Evolutionary conservation across 345 rosid genomes (phyloP).

Genomic region (Salix udensis): DNA sequence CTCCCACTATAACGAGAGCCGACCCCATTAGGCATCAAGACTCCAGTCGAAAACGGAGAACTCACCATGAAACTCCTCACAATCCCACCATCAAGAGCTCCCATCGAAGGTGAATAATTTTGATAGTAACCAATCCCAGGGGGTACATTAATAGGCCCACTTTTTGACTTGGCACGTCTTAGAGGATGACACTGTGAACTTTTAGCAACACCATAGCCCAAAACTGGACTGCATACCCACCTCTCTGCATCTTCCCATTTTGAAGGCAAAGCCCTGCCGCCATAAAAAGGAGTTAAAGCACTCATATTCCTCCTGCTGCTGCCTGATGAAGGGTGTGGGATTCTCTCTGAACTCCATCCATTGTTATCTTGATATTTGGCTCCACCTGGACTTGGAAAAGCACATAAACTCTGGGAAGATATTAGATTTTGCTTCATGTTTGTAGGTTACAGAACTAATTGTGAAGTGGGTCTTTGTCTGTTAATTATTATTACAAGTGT

Average conservation of each 20-base stretch:
- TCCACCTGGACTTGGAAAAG: constrained; percentile 15
- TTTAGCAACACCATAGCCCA: constrained; percentile 37
- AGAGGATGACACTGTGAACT: constrained; percentile 35
- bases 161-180: constrained; percentile 74
- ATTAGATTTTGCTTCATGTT: constrained; percentile 21
- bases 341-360: constrained; percentile 87
- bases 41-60: constrained; percentile 76
- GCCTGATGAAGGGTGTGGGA: constrained; percentile 54
- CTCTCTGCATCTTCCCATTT: constrained; percentile 98
- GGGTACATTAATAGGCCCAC: constrained; percentile 65
- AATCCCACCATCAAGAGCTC: constrained; percentile 38
- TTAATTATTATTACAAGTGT: not conserved
- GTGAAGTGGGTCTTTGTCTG: constrained; percentile 15
- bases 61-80: constrained; percentile 43
- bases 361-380: constrained; percentile 40
- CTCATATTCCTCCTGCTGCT: constrained; percentile 43
- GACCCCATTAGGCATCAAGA: constrained; percentile 59
- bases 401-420: constrained; percentile 20
- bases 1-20: constrained; percentile 35
- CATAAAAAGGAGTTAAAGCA: constrained; percentile 67
- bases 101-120: constrained; percentile 42
- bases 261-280: constrained; percentile 78
- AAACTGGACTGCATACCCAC: constrained; percentile 88
- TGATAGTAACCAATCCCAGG: constrained; percentile 52
- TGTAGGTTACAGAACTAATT: not conserved